Percentiles rank a stretch among this genome's conserved stretches.
Evolutionary conservation across 1,284 basidiomycete genomes (phyloP).

Genomic region (Austroboletus niveus): DNA sequence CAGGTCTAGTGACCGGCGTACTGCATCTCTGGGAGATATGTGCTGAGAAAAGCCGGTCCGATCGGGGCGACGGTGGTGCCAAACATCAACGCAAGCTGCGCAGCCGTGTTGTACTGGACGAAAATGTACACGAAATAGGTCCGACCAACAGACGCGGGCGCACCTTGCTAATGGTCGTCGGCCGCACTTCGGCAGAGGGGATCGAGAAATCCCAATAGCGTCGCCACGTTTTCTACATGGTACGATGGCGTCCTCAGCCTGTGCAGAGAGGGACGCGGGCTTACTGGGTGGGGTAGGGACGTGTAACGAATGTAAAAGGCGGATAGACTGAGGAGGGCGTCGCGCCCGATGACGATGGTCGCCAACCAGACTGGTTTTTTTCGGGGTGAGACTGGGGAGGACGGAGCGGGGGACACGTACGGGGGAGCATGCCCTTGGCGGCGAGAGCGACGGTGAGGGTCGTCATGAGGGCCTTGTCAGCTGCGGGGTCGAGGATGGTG

Average conservation of each 20-base stretch:
- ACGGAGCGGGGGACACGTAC: conserved; percentile 42
- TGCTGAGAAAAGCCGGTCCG: conserved; percentile 58
- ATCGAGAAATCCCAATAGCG: conserved; percentile 96
- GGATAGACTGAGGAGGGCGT: conserved; percentile 82
- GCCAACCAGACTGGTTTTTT: conserved; percentile 74
- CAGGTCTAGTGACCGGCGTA: conserved; percentile 34
- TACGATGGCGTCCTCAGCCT: not conserved
- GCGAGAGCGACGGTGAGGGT: conserved; percentile 88
- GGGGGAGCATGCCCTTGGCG: conserved; percentile 81
- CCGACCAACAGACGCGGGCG: conserved; percentile 9
- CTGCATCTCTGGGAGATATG: conserved; percentile 63
- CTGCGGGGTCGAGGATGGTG: conserved; percentile 94
- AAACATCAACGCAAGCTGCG: conserved; percentile 92
- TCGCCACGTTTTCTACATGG: conserved; percentile 77
- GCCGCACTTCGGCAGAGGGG: conserved; percentile 90
- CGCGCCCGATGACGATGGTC: conserved; percentile 85
- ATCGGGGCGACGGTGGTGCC: conserved; percentile 83
- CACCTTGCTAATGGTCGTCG: conserved; percentile 89
- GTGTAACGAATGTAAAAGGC: conserved; percentile 95
- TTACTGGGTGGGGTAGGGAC: conserved; percentile 82
- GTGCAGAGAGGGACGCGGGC: conserved; percentile 24
- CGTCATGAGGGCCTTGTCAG: conserved; percentile 96
- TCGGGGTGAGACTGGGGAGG: not conserved
- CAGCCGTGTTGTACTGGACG: conserved; percentile 82
- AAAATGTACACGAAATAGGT: not conserved